Conservation (phyloP, 1,284 basidiomycete genomes). For the Athelia sp. region DNA sequence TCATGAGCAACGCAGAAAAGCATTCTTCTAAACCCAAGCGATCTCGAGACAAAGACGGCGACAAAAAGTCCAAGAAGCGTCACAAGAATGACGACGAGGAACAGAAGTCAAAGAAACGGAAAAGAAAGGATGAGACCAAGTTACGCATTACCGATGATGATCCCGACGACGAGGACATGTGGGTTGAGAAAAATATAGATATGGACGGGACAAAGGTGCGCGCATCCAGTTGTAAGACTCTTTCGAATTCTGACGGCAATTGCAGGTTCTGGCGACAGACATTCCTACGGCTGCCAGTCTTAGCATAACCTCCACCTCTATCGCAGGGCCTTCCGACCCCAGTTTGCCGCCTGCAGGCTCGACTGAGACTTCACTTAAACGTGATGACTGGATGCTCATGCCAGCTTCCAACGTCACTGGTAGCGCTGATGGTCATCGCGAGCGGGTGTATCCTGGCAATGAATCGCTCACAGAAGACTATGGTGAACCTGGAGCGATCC, state of each 20-base stretch:
- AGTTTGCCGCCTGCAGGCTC: constrained; percentile 37
- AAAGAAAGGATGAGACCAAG: constrained; percentile 20
- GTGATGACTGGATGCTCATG: constrained; percentile 91
- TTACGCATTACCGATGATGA: constrained; percentile 52
- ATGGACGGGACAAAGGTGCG: constrained; percentile 69
- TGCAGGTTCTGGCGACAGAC: constrained; percentile 56
- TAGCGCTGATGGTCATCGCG: constrained; percentile 19
- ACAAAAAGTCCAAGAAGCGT: constrained; percentile 38
- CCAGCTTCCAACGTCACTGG: constrained; percentile 27
- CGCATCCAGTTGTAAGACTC: constrained; percentile 7
- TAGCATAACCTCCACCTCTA: constrained; percentile 57
- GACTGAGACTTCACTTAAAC: constrained; percentile 49
- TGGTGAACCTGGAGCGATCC: constrained; percentile 48
- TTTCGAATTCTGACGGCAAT: not conserved
- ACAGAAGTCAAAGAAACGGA: constrained; percentile 27
- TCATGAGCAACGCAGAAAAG: constrained; percentile 13
- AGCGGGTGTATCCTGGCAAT: constrained; percentile 29
- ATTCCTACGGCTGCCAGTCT: constrained; percentile 81
- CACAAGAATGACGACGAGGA: constrained; percentile 35
- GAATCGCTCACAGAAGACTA: constrained; percentile 67
- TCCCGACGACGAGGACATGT: constrained; percentile 65
- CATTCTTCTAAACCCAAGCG: constrained; percentile 30
- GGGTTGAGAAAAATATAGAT: constrained; percentile 86
- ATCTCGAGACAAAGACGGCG: constrained; percentile 29
- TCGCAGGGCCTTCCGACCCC: constrained; percentile 35